Percentiles rank a stretch among this genome's conserved stretches.
phyloP scores from a whole-genome alignment of 441 rosid genomes.

The Breynia disticha region DNA sequence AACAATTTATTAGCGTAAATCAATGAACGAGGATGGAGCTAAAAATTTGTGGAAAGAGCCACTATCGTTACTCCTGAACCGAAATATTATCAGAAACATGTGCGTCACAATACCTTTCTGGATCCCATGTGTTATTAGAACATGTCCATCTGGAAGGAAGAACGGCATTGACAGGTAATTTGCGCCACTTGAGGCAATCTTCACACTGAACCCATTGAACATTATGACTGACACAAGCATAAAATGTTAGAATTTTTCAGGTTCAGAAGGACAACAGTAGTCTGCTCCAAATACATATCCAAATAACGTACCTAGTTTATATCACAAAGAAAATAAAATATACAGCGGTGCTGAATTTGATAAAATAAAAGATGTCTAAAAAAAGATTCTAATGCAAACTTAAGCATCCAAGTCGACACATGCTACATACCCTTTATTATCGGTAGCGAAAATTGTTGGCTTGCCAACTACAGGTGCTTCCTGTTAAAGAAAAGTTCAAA shows the following conservation, averaged over 20 bases:
- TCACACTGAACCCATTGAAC: slow-evolving; percentile 77
- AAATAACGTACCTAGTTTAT: no score
- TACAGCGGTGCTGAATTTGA: no score
- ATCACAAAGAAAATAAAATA: no score
- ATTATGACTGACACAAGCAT: slow-evolving; percentile 37
- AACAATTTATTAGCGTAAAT: no score
- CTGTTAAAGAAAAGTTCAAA: slow-evolving; percentile 33
- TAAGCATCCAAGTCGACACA: slow-evolving; percentile 5
- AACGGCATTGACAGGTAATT: slow-evolving; percentile 46
- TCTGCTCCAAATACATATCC: neutral
- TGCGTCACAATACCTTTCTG: slow-evolving; percentile 38
- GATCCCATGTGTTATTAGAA: slow-evolving; percentile 54
- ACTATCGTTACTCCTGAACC: no score
- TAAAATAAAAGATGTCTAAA: neutral
- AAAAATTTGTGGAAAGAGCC: no score
- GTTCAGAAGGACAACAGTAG: neutral
- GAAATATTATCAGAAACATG: no score
- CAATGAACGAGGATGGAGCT: no score
- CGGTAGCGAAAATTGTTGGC: slow-evolving; percentile 54
- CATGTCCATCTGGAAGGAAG: slow-evolving; percentile 77
- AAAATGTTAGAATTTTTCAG: slow-evolving; percentile 1
- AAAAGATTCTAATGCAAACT: neutral
- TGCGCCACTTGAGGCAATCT: slow-evolving; percentile 76
- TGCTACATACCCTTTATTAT: slow-evolving; percentile 55
- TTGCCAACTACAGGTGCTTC: slow-evolving; percentile 87